phyloP scores from a whole-genome alignment of 1,139 yeast species.

The Saccharomyces uvarum region DNA sequence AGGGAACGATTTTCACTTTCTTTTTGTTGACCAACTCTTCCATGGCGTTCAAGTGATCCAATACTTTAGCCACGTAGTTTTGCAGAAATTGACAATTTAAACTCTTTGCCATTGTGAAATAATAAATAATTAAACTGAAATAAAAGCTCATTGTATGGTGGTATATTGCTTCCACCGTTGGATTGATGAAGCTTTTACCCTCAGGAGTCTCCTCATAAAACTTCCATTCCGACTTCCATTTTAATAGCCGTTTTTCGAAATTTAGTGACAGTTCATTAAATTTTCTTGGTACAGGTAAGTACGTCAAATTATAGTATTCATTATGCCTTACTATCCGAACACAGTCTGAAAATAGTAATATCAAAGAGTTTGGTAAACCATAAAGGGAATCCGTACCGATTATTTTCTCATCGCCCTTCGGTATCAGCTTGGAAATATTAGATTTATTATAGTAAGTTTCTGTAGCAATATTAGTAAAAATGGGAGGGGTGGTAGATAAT shows the following conservation, averaged over 20 bases:
- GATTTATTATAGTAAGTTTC: slow-evolving; percentile 21
- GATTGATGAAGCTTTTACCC: slow-evolving; percentile 38
- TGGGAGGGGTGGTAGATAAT: slow-evolving; percentile 14
- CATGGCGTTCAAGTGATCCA: slow-evolving; percentile 58
- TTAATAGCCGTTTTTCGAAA: slow-evolving; percentile 45
- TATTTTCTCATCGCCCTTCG: neutral
- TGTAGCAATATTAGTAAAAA: slow-evolving; percentile 20
- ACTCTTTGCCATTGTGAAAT: slow-evolving; percentile 56
- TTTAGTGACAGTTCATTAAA: slow-evolving; percentile 41
- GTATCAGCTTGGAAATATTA: slow-evolving; percentile 29
- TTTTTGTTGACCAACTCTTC: slow-evolving; percentile 49
- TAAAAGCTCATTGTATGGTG: slow-evolving; percentile 79
- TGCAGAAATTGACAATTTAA: slow-evolving; percentile 41
- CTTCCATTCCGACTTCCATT: slow-evolving; percentile 58
- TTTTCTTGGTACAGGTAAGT: slow-evolving; percentile 27
- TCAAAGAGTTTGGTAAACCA: slow-evolving; percentile 77
- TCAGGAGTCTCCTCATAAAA: slow-evolving; percentile 20
- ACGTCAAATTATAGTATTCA: slow-evolving; percentile 39
- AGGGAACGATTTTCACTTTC: slow-evolving; percentile 59
- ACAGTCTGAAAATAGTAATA: slow-evolving; percentile 61
- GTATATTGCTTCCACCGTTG: slow-evolving; percentile 60
- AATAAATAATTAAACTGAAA: slow-evolving; percentile 68
- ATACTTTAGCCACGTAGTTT: slow-evolving; percentile 51
- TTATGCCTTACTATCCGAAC: slow-evolving; percentile 59
- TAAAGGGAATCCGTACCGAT: slow-evolving; percentile 75